phyloP scores from a whole-genome alignment of 805 yeast species.

The Starmerella geochares region DNA sequence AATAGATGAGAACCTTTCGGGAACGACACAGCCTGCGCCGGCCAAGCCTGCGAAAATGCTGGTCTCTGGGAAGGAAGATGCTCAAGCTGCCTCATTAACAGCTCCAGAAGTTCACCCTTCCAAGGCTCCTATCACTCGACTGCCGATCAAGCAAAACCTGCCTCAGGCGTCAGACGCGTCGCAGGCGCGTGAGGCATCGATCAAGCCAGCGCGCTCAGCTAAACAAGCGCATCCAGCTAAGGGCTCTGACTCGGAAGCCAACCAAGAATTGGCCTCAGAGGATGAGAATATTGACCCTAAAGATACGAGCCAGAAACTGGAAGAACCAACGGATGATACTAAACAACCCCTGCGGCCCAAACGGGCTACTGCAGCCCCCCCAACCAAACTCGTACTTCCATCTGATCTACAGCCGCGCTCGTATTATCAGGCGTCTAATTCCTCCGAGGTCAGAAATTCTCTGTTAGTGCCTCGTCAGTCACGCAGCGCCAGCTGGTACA shows the following conservation, averaged over 20 bases:
- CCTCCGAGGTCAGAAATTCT: not conserved
- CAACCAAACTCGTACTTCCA: slow-evolving; percentile 1
- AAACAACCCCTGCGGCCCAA: not conserved
- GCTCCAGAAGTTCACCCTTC: not conserved
- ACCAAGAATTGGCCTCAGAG: not conserved
- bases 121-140: not conserved
- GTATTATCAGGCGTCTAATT: not conserved
- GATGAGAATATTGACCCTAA: not conserved
- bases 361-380: not conserved
- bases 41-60: too few species aligned
- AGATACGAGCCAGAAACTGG: not conserved
- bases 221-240: not conserved
- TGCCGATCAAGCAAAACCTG: not conserved
- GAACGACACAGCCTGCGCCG: too few species aligned
- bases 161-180: slow-evolving; percentile 4
- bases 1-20: too few species aligned
- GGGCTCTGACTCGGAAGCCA: not conserved
- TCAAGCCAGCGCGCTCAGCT: not conserved
- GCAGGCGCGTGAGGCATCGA: slow-evolving; percentile 3
- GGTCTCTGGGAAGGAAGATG: not conserved
- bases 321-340: not conserved
- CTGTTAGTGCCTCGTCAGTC: not conserved
- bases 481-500: slow-evolving; percentile 4
- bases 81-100: not conserved
- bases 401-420: slow-evolving; percentile 7